phyloP scores from a whole-genome alignment of 306 rosid genomes.

The Lotus japonicus region DNA sequence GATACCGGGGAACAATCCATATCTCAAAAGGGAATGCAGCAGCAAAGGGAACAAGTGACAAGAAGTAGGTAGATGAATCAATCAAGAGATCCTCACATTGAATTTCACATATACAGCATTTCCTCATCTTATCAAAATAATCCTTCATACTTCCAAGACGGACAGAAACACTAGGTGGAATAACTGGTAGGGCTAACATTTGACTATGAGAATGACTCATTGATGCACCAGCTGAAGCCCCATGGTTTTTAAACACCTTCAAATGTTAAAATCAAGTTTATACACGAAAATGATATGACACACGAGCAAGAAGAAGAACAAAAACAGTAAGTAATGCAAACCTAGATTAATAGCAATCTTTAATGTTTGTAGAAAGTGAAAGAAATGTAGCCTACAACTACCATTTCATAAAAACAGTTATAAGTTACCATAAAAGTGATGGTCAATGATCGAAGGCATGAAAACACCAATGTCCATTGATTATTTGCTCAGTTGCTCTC shows the following conservation, averaged over 20 bases:
- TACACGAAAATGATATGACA: not conserved
- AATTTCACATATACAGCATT: conserved; percentile 57
- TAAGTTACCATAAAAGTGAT: not conserved
- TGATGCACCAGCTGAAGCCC: conserved; percentile 85
- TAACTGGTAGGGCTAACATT: conserved; percentile 66
- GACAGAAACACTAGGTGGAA: conserved; percentile 59
- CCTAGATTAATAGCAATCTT: not conserved
- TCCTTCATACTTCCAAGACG: conserved; percentile 53
- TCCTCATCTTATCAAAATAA: conserved; percentile 44
- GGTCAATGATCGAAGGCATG: not conserved
- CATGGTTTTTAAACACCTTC: conserved; percentile 81
- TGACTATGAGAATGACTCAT: conserved; percentile 86
- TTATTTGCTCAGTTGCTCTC: not conserved
- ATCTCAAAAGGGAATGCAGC: conserved; percentile 83
- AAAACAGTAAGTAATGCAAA: not conserved
- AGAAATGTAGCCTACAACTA: too few relatives aligned
- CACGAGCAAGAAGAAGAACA: not conserved
- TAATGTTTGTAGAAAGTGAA: not conserved
- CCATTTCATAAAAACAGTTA: too few relatives aligned
- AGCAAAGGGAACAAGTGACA: conserved; percentile 65
- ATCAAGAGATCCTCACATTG: conserved; percentile 45
- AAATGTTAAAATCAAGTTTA: conserved; percentile 6
- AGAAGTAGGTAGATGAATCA: conserved; percentile 48
- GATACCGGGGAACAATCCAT: conserved; percentile 73
- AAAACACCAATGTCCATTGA: not conserved